These are phyloP conservation scores for Kondoa malvinella DNA, from an alignment of 768 basidiomycete genomes.

Conservation along the genomic window DNA sequence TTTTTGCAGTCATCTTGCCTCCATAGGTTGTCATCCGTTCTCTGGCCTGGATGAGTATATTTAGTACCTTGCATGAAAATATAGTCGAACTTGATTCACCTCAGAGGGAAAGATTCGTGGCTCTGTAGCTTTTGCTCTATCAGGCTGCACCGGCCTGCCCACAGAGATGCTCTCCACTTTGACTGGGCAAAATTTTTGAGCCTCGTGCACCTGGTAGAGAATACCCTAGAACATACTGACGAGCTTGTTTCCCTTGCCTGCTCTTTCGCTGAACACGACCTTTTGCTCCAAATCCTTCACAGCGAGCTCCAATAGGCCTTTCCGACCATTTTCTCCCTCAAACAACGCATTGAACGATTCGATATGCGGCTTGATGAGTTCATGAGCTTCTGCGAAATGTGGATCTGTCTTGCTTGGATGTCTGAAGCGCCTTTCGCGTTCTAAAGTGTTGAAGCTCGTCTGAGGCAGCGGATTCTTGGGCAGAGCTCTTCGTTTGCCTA, in stretches of 20 bases:
- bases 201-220: background rate
- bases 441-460: slow-evolving; percentile 23
- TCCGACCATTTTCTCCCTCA: slow-evolving; percentile 52
- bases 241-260: slow-evolving; percentile 60
- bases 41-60: slow-evolving; percentile 57
- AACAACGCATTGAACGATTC: slow-evolving; percentile 94
- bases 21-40: slow-evolving; percentile 85
- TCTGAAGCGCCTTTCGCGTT: slow-evolving; percentile 39
- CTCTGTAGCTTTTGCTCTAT: slow-evolving; percentile 55
- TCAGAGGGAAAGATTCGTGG: slow-evolving; percentile 54
- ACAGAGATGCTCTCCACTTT: slow-evolving; percentile 76
- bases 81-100: background rate
- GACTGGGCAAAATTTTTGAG: slow-evolving; percentile 39
- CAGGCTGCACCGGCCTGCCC: slow-evolving; percentile 66
- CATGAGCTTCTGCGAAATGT: slow-evolving; percentile 64
- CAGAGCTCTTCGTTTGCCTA: background rate
- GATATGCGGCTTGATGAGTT: slow-evolving; percentile 82
- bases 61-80: background rate
- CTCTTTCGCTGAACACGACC: slow-evolving; percentile 57
- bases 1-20: slow-evolving; percentile 67
- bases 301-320: slow-evolving; percentile 59
- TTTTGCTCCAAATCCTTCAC: slow-evolving; percentile 73
- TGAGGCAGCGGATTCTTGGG: background rate
- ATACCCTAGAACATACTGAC: slow-evolving; percentile 39
- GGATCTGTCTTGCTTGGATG: slow-evolving; percentile 53